Conservation (phyloP, 108 stramenopile species). For the Nitzschia sp. region DNA sequence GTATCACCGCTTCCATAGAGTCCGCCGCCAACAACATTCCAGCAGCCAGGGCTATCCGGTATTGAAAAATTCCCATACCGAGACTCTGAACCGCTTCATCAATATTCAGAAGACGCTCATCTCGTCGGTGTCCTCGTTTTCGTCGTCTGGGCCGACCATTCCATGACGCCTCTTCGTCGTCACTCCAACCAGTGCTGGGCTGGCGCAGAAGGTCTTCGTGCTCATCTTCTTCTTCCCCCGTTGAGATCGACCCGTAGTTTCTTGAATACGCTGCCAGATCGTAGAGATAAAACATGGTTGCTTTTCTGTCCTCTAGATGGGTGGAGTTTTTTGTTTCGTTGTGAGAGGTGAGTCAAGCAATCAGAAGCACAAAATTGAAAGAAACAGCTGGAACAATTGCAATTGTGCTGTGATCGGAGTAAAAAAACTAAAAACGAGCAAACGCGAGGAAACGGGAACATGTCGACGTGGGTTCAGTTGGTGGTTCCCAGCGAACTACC, state of each 20-base stretch:
- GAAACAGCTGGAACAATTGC: too few relatives aligned
- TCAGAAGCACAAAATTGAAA: too few relatives aligned
- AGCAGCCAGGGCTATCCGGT: slow-evolving; percentile 42
- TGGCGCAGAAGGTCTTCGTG: slow-evolving; percentile 35
- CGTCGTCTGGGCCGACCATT: background rate
- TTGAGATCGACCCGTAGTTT: background rate
- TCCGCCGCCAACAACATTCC: slow-evolving; percentile 58
- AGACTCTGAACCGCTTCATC: slow-evolving; percentile 48
- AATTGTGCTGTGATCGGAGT: too few relatives aligned
- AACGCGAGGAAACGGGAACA: too few relatives aligned
- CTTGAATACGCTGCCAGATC: slow-evolving; percentile 9
- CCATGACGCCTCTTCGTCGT: slow-evolving; percentile 1
- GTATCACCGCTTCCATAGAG: slow-evolving; percentile 30
- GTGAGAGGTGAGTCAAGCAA: too few relatives aligned
- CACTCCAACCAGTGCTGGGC: background rate
- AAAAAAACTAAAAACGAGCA: too few relatives aligned
- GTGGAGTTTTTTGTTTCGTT: too few relatives aligned
- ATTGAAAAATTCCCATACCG: slow-evolving; percentile 56
- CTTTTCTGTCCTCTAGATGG: too few relatives aligned
- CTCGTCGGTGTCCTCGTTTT: background rate
- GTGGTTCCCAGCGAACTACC: too few relatives aligned
- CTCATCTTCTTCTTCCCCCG: background rate
- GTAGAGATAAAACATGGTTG: slow-evolving; percentile 18
- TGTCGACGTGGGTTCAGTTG: too few relatives aligned
- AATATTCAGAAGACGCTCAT: slow-evolving; percentile 10